Evolutionary conservation across 805 yeast species (phyloP).

Genomic region (Wickerhamiella domercqiae): DNA sequence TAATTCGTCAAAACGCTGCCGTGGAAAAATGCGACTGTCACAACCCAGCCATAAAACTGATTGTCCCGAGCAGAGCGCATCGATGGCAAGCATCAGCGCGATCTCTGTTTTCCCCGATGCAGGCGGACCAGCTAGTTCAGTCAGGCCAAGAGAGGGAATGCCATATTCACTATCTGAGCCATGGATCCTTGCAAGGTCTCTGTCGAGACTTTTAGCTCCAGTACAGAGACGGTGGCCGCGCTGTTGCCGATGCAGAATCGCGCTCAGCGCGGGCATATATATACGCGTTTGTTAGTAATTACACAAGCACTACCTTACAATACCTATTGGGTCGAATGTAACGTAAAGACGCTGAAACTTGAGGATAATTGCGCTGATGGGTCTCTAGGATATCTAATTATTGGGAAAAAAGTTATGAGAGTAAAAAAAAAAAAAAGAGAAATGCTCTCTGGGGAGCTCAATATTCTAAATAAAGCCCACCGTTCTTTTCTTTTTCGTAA

Average conservation of each 20-base stretch:
- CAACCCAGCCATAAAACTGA: slow-evolving; percentile 17
- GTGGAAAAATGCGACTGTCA: slow-evolving; percentile 14
- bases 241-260: slow-evolving; percentile 1
- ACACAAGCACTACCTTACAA: no score
- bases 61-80: slow-evolving; percentile 15
- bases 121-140: slow-evolving; percentile 21
- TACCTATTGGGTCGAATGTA: no score
- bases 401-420: no score
- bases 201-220: slow-evolving; percentile 6
- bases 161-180: slow-evolving; percentile 3
- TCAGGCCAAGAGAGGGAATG: slow-evolving; percentile 6
- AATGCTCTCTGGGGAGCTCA: no score
- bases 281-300: background rate
- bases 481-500: no score
- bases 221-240: slow-evolving; percentile 3
- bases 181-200: slow-evolving; percentile 4
- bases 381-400: no score
- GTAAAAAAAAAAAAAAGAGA: no score
- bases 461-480: no score
- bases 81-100: slow-evolving; percentile 11
- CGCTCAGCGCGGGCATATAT: slow-evolving; percentile 6
- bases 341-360: no score
- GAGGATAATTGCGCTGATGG: no score
- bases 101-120: slow-evolving; percentile 20
- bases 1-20: slow-evolving; percentile 9